Base-by-base conservation (phyloP, 371 early-diverging fungal genomes). In the Apophysomyces trapeziformis region DNA sequence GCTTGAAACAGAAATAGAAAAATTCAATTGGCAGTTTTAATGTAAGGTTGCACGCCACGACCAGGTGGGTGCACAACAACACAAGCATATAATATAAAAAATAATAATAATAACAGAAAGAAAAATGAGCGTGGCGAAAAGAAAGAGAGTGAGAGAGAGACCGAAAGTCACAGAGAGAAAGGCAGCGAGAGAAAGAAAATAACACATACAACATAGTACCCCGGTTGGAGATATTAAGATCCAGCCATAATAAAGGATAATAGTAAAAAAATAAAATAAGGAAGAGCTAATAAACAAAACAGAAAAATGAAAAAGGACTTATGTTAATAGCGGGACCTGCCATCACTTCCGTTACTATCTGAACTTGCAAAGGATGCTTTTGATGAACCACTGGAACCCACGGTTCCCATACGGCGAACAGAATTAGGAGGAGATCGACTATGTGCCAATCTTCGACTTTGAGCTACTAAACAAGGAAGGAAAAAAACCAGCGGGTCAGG, bases 401-500 rank as follows among this genome's bases (percentile, higher is more conserved):
- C 54, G 16, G 54, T 50, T 16, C 54, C 54, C 21, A 50, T n/a
- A 21, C 54, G 54, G 16, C 54, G 16, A 5, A 50, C 54, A 7
- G 39, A 61, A 38, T 61, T 38, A 63, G 61, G 35, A 0, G 35
- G 35, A 7, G 61, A 57, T 21, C 68, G 59, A 64, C 45, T 58
- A 12, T 68, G 68, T 7, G 63, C 64, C 45, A 68, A 37, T 21
- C 64, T 58, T 63, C 64, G 38, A 21, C 43, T 61, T 46, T 58
- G 59, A 8, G 68, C 68, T 13, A 46, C 68, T 68, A 26, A 26
- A 26, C 32, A 26, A 26, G 32, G 35, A 41, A 16, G 26, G 26
- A 67, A 44, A 16, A 21, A 50, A 50, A 50, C 7, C 2, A 50
- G 21, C 4, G 21, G 2, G 16, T 21, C 1, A 50, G 32, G 32